Evolutionary conservation across 78 protist species (phyloP), one percentile per base, ranked within the genome.

Genomic region (Guillardia theta): DNA sequence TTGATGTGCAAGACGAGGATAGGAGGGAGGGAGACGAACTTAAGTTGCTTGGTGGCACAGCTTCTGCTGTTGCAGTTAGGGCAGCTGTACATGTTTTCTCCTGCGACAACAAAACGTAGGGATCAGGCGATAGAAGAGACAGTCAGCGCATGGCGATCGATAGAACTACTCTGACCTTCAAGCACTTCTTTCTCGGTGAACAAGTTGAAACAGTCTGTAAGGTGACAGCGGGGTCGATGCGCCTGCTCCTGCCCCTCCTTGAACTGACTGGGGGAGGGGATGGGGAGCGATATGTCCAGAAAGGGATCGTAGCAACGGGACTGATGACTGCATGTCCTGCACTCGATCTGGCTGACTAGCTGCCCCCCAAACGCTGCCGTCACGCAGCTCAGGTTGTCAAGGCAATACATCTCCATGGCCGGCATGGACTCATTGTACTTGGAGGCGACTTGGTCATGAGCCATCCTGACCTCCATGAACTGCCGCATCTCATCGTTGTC

Each of bases 231-330:
- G 27, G 27, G 39, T 3, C 70, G 70, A n/a, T n/a, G n/a, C n/a
- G n/a, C n/a, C 70, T 58, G 27, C 39, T 30, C 39, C 27, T 58
- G 46, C 46, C 41, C 83, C 83, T 70, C 83, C 83, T 70, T 70
- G 83, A 70, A 36, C 9, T 70, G 41, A 36, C 12, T 33, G n/a
- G 41, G 21, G 48, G 53, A 48, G 46, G 95, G 95, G 33, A 94
- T 10, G 5, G 95, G 95, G 1, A 80, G 48, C 22, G 95, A 94
- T 24, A 94, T 39, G 92, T 94, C 95, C 21, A 94, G 41, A 45
- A 94, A 94, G 8, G 95, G 53, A 43, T 70, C 83, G 83, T 33
- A 24, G 83, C 83, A 70, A 22, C 36, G 83, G 27, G 83, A 70
- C 9, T 3, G 33, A 1, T 70, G 83, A 22, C 83, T 43, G 83